These are phyloP conservation scores for Millerago galiae DNA, from an alignment of 805 yeast genomes.

Conservation along the genomic window DNA sequence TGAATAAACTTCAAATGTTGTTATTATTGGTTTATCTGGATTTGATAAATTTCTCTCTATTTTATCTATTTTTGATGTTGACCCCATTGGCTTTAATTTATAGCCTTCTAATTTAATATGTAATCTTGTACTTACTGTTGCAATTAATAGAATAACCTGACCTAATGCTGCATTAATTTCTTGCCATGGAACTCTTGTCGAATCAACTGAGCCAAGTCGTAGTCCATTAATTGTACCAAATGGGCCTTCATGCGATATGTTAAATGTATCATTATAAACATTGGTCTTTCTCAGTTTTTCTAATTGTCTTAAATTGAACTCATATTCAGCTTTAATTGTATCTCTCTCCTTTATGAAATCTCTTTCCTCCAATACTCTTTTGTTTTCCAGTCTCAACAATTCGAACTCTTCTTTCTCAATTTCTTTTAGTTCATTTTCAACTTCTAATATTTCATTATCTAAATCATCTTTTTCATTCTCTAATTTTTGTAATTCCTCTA, in stretches of 20 bases:
- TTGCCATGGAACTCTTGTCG: constrained; percentile 70
- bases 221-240: constrained; percentile 86
- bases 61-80: constrained; percentile 70
- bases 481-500: constrained; percentile 40
- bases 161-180: constrained; percentile 92
- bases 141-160: constrained; percentile 63
- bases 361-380: constrained; percentile 44
- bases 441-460: constrained; percentile 19
- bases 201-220: constrained; percentile 64
- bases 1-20: constrained; percentile 43
- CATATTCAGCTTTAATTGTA: constrained; percentile 56
- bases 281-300: constrained; percentile 70
- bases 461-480: constrained; percentile 30
- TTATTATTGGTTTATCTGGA: constrained; percentile 27
- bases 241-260: constrained; percentile 76
- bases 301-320: constrained; percentile 54
- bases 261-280: constrained; percentile 76
- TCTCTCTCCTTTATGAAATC: constrained; percentile 50
- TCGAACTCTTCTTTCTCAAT: constrained; percentile 43
- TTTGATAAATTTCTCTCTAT: constrained; percentile 31
- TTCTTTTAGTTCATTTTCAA: constrained; percentile 42
- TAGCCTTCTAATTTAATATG: constrained; percentile 52
- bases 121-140: constrained; percentile 55
- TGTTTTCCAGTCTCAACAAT: constrained; percentile 45
- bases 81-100: constrained; percentile 74